Conservation (phyloP, 1,284 basidiomycete species). For the Cutaneotrichosporon daszewskae region DNA sequence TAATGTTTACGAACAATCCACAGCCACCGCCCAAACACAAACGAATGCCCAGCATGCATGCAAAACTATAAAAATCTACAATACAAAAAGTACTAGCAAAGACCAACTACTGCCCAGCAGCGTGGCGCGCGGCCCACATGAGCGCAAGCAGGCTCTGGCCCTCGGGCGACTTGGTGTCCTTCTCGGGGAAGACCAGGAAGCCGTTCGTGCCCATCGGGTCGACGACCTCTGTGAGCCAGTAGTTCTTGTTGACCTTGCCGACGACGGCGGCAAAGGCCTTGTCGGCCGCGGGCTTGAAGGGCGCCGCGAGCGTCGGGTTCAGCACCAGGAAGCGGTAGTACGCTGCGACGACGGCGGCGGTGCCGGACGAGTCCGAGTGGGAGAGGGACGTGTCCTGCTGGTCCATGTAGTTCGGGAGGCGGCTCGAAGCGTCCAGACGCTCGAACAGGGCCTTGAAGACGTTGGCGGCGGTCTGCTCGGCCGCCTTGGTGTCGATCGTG, state of each 20-base stretch:
- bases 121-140: constrained; percentile 37
- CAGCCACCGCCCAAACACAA: too few species aligned
- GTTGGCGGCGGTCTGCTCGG: constrained; percentile 49
- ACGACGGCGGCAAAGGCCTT: constrained; percentile 28
- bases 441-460: constrained; percentile 49
- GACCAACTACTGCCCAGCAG: constrained; percentile 15
- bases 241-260: constrained; percentile 18
- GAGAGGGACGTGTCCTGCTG: constrained; percentile 2
- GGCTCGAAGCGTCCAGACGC: constrained; percentile 38
- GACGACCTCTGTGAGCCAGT: constrained; percentile 27
- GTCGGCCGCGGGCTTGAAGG: constrained; percentile 15
- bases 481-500: constrained; percentile 41
- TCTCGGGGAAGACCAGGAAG: constrained; percentile 19
- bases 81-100: too few species aligned
- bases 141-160: constrained; percentile 31
- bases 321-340: constrained; percentile 30
- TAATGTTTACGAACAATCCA: too few species aligned
- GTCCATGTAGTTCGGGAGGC: constrained; percentile 34
- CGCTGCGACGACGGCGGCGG: constrained; percentile 30
- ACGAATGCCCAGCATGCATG: too few species aligned
- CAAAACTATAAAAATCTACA: too few species aligned
- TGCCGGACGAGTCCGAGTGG: constrained; percentile 29
- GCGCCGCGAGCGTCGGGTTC: constrained; percentile 9
- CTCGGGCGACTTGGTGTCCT: constrained; percentile 24
- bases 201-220: constrained; percentile 26